Evolutionary conservation across 2,329 filamentous ascomycete genomes (phyloP).

Genomic region (Torrubiellomyces zombiae): DNA sequence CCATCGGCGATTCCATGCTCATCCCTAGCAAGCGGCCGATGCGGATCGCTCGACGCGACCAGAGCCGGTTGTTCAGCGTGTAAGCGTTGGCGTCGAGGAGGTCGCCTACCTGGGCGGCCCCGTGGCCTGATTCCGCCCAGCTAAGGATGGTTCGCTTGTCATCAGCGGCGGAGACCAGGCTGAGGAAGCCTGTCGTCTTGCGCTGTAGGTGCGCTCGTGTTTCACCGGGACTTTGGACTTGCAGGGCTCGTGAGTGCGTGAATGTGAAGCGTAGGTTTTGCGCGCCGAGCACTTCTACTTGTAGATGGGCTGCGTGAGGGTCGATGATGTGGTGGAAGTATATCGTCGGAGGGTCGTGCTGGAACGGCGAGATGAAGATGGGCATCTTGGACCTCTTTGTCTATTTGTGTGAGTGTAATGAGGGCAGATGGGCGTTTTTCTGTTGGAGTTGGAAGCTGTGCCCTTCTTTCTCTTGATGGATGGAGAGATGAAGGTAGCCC

Average conservation of each 20-base stretch:
- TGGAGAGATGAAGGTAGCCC: no score
- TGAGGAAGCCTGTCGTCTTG: slow-evolving; percentile 18
- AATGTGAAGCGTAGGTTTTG: slow-evolving; percentile 15
- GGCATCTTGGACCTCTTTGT: no score
- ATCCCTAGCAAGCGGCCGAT: slow-evolving; percentile 14
- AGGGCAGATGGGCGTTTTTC: no score
- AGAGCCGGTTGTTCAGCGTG: slow-evolving; percentile 14
- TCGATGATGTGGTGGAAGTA: slow-evolving; percentile 18
- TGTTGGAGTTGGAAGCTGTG: no score
- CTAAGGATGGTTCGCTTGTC: slow-evolving; percentile 12
- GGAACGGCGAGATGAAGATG: slow-evolving; percentile 10
- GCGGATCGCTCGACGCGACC: slow-evolving; percentile 13
- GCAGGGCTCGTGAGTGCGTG: slow-evolving; percentile 10
- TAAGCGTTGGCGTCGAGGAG: slow-evolving; percentile 9
- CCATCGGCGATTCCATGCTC: slow-evolving; percentile 13
- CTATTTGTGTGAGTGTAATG: no score
- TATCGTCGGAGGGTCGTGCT: slow-evolving; percentile 5
- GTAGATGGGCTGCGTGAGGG: slow-evolving; percentile 8
- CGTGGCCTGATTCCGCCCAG: slow-evolving; percentile 19
- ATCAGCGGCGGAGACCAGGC: slow-evolving; percentile 6
- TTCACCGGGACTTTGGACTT: not conserved
- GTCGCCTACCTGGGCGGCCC: slow-evolving; percentile 12
- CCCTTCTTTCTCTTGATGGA: no score
- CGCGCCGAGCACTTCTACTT: slow-evolving; percentile 15
- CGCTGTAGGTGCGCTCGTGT: slow-evolving; percentile 7